These are phyloP conservation scores for Yamagishiella unicocca DNA, from an alignment of 139 green algal genomes.

Conservation along the genomic window DNA sequence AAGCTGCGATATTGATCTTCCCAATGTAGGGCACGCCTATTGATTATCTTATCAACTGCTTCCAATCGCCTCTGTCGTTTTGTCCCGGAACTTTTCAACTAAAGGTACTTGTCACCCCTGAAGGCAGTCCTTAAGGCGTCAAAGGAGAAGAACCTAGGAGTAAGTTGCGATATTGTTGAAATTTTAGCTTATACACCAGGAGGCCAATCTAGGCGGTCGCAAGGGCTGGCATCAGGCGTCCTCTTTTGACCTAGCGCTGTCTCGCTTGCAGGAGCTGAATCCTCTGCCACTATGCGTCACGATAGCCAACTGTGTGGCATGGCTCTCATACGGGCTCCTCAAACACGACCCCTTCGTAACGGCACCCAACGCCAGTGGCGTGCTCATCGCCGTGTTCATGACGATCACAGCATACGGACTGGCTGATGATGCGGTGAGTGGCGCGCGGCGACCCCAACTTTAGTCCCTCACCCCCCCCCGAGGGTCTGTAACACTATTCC, in stretches of 20 bases:
- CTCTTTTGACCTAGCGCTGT: background rate
- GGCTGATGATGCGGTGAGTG: constrained; percentile 60
- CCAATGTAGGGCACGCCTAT: too few relatives aligned
- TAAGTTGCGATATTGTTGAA: constrained; percentile 1
- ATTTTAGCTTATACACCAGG: too few relatives aligned
- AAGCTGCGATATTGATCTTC: too few relatives aligned
- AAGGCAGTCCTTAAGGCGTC: constrained; percentile 42
- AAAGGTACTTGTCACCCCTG: constrained; percentile 45
- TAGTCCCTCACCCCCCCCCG: too few relatives aligned
- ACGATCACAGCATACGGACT: constrained; percentile 63
- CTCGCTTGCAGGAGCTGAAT: constrained; percentile 73
- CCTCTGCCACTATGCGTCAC: constrained; percentile 72
- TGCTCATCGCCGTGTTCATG: constrained; percentile 65
- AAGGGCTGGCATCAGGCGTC: too few relatives aligned
- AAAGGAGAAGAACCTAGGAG: constrained; percentile 40
- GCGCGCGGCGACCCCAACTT: too few relatives aligned
- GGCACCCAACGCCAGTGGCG: constrained; percentile 61
- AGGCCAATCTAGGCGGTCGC: too few relatives aligned
- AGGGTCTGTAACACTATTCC: too few relatives aligned
- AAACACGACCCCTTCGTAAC: constrained; percentile 65
- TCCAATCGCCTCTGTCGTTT: too few relatives aligned
- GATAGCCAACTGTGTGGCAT: constrained; percentile 69
- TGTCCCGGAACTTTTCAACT: background rate
- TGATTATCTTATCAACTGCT: too few relatives aligned
- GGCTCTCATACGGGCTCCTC: constrained; percentile 68